A percentile compares a stretch with the other conserved stretches of the same genome.
Conservation (phyloP, 2,329 filamentous ascomycete species). For the Ophiocordyceps camponoti-leonardi region DNA sequence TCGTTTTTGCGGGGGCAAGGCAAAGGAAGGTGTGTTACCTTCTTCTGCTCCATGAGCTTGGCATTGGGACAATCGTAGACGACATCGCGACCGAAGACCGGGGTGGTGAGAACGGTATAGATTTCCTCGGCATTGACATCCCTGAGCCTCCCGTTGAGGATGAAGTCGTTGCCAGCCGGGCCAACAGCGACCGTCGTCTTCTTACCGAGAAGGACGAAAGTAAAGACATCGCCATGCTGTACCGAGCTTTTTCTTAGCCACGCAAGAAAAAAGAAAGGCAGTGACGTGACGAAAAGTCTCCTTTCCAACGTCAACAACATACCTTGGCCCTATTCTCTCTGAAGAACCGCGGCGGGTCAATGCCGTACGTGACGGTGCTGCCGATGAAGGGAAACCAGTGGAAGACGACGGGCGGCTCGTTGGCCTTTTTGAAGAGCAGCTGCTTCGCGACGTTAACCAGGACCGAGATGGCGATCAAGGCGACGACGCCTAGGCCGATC, state of each 20-base stretch:
- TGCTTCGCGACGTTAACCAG: constrained; percentile 67
- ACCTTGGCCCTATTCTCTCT: constrained; percentile 60
- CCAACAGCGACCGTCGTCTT: constrained; percentile 79
- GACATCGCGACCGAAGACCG: constrained; percentile 67
- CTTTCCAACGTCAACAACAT: background rate
- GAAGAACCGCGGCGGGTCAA: constrained; percentile 86
- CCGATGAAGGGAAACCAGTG: constrained; percentile 73
- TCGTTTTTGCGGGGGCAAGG: background rate
- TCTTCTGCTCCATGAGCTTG: constrained; percentile 94
- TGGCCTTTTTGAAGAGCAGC: constrained; percentile 63
- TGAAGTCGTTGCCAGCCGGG: constrained; percentile 73
- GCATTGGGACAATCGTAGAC: constrained; percentile 84
- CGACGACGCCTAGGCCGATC: constrained; percentile 24
- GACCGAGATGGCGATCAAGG: constrained; percentile 37
- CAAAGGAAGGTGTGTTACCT: constrained; percentile 36
- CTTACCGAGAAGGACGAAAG: constrained; percentile 73
- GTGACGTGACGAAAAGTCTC: background rate
- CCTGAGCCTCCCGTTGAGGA: constrained; percentile 77
- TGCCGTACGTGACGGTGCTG: constrained; percentile 86
- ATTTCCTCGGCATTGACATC: constrained; percentile 86
- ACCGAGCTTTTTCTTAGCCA: no score
- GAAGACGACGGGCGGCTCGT: constrained; percentile 67
- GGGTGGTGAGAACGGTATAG: constrained; percentile 59
- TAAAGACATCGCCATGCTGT: constrained; percentile 78
- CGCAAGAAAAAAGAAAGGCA: no score